phyloP scores from a whole-genome alignment of 345 rosid species.

The Raphanus raphanistrum region DNA sequence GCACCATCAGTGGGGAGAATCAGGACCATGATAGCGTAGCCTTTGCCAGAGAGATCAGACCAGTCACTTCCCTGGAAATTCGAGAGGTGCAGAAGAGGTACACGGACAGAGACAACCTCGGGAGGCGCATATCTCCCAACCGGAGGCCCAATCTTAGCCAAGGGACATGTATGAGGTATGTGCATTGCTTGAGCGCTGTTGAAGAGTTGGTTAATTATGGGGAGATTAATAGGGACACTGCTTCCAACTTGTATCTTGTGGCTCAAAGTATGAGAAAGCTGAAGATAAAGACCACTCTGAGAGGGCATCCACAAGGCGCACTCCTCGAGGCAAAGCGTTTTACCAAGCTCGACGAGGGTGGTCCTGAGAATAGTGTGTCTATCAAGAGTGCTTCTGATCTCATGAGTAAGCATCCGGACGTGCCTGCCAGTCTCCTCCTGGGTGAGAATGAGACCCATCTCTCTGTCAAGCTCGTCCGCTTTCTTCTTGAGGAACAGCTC shows the following conservation, averaged over 20 bases:
- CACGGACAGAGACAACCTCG: conserved; percentile 92
- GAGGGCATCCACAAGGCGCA: conserved; percentile 98
- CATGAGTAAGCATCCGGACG: conserved; percentile 95
- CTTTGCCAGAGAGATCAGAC: conserved; percentile 79
- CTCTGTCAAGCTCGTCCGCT: conserved; percentile 87
- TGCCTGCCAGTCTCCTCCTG: conserved; percentile 94
- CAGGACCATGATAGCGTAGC: conserved; percentile 84
- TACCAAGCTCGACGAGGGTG: conserved; percentile 89
- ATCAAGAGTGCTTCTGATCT: conserved; percentile 88
- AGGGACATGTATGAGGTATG: conserved; percentile 69
- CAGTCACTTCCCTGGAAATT: conserved; percentile 83
- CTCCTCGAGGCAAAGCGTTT: conserved; percentile 77
- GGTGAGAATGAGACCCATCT: conserved; percentile 86
- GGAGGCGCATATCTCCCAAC: conserved; percentile 65
- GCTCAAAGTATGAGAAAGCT: conserved; percentile 72
- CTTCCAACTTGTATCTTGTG: conserved; percentile 65
- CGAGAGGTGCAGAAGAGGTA: conserved; percentile 79
- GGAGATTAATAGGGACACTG: conserved; percentile 58
- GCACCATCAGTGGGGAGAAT: conserved; percentile 81
- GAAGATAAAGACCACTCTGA: conserved; percentile 55
- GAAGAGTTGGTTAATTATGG: conserved; percentile 64
- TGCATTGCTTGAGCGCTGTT: conserved; percentile 62
- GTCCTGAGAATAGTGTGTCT: conserved; percentile 78
- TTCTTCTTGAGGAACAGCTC: conserved; percentile 76
- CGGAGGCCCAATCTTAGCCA: conserved; percentile 71